These are phyloP conservation scores for Fusarium armeniacum DNA, from an alignment of 2,329 filamentous ascomycete genomes.

Conservation along the genomic window DNA sequence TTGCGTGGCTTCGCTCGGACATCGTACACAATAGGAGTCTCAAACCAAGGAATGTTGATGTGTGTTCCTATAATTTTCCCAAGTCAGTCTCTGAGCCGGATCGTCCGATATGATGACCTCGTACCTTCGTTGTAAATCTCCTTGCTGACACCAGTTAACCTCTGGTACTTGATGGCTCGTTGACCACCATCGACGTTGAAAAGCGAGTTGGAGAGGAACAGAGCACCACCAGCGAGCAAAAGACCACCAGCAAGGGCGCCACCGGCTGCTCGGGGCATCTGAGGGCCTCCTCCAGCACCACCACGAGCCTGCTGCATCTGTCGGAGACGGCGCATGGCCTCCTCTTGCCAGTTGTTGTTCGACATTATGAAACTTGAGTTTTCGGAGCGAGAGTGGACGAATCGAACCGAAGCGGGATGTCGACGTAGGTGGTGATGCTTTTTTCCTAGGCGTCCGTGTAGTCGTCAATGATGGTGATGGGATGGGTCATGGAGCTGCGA, in stretches of 20 bases:
- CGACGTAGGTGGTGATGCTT: constrained; percentile 34
- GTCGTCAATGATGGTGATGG: constrained; percentile 44
- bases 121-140: constrained; percentile 96
- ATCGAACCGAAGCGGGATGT: constrained; percentile 37
- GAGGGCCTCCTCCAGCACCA: constrained; percentile 60
- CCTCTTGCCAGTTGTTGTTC: constrained; percentile 62
- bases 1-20: constrained; percentile 98
- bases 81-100: constrained; percentile 37
- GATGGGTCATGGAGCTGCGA: constrained; percentile 45
- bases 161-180: constrained; percentile 97
- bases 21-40: constrained; percentile 96
- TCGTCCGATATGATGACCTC: constrained; percentile 37
- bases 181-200: constrained; percentile 97
- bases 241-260: constrained; percentile 59
- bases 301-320: constrained; percentile 62
- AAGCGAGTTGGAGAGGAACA: constrained; percentile 71
- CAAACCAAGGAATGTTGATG: constrained; percentile 94
- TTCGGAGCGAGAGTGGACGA: constrained; percentile 13
- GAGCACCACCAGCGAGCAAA: constrained; percentile 63
- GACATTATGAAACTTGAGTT: constrained; percentile 49
- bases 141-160: constrained; percentile 91
- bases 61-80: constrained; percentile 79
- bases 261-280: constrained; percentile 58
- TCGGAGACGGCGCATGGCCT: constrained; percentile 66
- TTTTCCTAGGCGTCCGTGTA: constrained; percentile 31